phyloP scores from a whole-genome alignment of 768 basidiomycete species.

The Scleroderma bovista region DNA sequence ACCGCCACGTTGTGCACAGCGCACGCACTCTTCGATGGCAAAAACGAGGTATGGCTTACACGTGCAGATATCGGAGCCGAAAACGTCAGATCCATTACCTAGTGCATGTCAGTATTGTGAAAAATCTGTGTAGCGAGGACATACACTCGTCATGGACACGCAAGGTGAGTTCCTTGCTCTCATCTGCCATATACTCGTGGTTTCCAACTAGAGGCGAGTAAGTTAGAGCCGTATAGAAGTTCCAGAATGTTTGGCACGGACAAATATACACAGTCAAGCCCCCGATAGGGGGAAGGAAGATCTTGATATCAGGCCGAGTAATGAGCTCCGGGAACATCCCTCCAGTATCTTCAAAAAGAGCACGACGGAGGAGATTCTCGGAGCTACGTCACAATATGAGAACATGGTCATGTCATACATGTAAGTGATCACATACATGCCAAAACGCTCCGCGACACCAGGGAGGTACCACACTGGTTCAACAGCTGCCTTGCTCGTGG shows the following conservation, averaged over 20 bases:
- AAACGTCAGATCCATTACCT: constrained; percentile 94
- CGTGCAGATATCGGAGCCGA: constrained; percentile 89
- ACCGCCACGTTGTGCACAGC: constrained; percentile 75
- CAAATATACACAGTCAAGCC: constrained; percentile 90
- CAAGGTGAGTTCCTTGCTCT: constrained; percentile 74
- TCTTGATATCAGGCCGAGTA: constrained; percentile 91
- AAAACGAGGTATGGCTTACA: constrained; percentile 92
- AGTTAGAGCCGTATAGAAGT: constrained; percentile 1
- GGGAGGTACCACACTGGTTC: constrained; percentile 97
- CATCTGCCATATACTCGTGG: constrained; percentile 70
- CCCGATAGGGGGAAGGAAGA: constrained; percentile 94
- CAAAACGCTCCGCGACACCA: constrained; percentile 90
- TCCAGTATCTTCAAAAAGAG: constrained; percentile 93
- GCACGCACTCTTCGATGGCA: constrained; percentile 91
- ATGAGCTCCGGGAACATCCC: constrained; percentile 96
- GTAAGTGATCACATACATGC: constrained; percentile 54
- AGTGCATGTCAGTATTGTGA: neutral
- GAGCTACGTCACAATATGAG: constrained; percentile 41
- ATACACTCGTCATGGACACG: constrained; percentile 93
- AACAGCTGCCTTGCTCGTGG: constrained; percentile 87
- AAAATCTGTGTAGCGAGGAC: constrained; percentile 11
- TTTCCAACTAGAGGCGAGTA: constrained; percentile 57
- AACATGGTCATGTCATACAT: neutral
- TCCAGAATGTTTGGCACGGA: constrained; percentile 27
- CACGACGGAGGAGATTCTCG: constrained; percentile 79